A percentile compares a stretch with the other conserved stretches of the same genome.
phyloP scores from a whole-genome alignment of 192 early-diverging fungal genomes.

The Dissophora globulifera region DNA sequence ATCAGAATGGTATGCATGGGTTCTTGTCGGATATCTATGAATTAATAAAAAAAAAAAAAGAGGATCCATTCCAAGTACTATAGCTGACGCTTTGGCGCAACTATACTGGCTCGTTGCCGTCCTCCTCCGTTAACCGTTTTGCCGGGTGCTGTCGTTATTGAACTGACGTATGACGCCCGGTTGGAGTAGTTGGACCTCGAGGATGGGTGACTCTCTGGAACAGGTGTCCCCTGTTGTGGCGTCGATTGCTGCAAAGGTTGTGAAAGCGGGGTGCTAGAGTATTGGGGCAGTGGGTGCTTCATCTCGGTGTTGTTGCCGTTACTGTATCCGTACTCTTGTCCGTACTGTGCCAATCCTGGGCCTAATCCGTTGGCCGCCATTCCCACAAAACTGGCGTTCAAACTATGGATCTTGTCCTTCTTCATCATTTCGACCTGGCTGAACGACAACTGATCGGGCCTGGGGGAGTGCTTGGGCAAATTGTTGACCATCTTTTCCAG shows the following conservation, averaged over 20 bases:
- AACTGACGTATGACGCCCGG: constrained; percentile 43
- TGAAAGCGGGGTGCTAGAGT: too few species aligned
- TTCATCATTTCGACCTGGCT: constrained; percentile 52
- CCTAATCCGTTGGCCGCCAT: constrained; percentile 33
- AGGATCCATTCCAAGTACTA: too few species aligned
- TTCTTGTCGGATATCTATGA: too few species aligned
- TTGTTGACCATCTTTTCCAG: constrained; percentile 49
- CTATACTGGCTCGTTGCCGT: constrained; percentile 44
- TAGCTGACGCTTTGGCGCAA: constrained; percentile 29
- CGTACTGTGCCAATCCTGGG: constrained; percentile 29
- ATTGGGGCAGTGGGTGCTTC: constrained; percentile 13
- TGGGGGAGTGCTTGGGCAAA: constrained; percentile 43
- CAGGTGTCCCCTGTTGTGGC: too few species aligned
- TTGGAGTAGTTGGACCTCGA: constrained; percentile 15
- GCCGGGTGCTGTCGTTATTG: constrained; percentile 32
- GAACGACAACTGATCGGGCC: constrained; percentile 36
- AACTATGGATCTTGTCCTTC: constrained; percentile 43
- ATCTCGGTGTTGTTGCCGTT: constrained; percentile 37
- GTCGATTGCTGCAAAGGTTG: constrained; percentile 5
- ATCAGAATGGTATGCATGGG: too few species aligned
- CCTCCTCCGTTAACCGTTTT: constrained; percentile 21
- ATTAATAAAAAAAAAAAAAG: too few species aligned
- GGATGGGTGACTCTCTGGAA: neutral
- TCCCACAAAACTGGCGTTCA: constrained; percentile 38
- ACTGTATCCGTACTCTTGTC: constrained; percentile 13